Evolutionary conservation across 805 yeast species (phyloP), one percentile per base, ranked within the genome.

Genomic region (Metschnikowia corniflorae): DNA sequence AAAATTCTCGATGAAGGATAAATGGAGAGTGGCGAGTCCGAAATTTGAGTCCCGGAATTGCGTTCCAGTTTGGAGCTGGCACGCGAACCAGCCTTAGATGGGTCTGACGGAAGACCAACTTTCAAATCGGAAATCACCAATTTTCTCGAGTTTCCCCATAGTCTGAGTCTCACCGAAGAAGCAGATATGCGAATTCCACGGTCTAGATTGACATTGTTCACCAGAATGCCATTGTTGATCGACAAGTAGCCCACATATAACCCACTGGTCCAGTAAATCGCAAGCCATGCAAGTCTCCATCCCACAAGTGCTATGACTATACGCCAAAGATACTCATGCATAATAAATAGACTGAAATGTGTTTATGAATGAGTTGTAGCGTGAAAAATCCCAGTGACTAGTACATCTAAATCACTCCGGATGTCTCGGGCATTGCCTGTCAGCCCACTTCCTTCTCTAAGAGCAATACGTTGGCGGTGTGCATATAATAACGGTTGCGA

Each of bases 101-200:
- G 9, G 30, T 14, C 19, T 26, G 35, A 25, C 15, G 26, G 33
- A 17, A 37, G 21, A 7, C 12, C 18, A 16, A 40, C 20, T 16
- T 22, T 10, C 14, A 62, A 31, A 31, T 54, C 63, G 16, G 57
- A 58, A 4, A 66, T 21, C 15, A 67, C 60, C 7, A 65, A 25
- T 49, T 46, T 55, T 27, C 60, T 43, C 14, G 61, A 42, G 33
- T 60, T 63, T 5, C 71, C 70, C 72, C 72, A 68, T 14, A 65
- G 50, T 25, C 65, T 46, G 21, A 66, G 44, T 16, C 68, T 42
- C 2, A 64, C 29, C 10, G 62, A 53, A 8, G 47, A 42, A 5
- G 61, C 30, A 3, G 36, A 17, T 1, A 66, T 12, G 13, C 31
- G 16, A n/a, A 37, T n/a, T 18, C 30, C 33, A 16, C 47, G 38